These are phyloP conservation scores for Hyphodiscus hymeniophilus DNA, from an alignment of 495 filamentous ascomycete genomes.

Conservation along the genomic window DNA sequence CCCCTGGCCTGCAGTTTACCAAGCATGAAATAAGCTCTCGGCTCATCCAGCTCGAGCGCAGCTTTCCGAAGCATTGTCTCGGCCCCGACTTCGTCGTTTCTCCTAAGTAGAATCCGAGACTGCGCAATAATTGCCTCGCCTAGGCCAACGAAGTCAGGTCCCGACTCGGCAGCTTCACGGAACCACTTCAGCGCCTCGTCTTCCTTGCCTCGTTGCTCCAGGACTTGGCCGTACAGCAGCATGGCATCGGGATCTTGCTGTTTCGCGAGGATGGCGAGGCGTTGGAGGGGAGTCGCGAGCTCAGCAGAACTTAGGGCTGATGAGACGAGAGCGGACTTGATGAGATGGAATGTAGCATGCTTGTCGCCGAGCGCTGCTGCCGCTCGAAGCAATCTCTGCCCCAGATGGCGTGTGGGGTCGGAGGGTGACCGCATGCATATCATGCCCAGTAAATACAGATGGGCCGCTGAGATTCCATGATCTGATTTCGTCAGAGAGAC, in stretches of 20 bases:
- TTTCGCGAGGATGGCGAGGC: conserved; percentile 13
- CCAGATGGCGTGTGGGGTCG: conserved; percentile 1
- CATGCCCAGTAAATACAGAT: conserved; percentile 8
- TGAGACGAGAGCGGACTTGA: conserved; percentile 4
- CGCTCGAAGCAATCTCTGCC: conserved; percentile 9
- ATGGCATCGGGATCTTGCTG: conserved; percentile 18
- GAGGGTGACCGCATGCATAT: conserved; percentile 8
- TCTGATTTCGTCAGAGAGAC: too few species aligned
- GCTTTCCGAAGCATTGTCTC: conserved; percentile 12
- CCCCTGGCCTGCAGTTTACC: conserved; percentile 9
- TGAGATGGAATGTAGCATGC: conserved; percentile 15
- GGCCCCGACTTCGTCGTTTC: conserved; percentile 5
- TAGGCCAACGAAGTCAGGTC: conserved; percentile 9
- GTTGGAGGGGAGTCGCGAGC: conserved; percentile 3
- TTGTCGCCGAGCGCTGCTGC: conserved; percentile 17
- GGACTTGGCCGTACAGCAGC: conserved; percentile 14
- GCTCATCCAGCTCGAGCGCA: conserved; percentile 19
- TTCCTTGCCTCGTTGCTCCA: not conserved
- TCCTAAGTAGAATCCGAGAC: conserved; percentile 6
- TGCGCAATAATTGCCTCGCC: conserved; percentile 15
- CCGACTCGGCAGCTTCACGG: conserved; percentile 9
- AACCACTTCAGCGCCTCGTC: conserved; percentile 15
- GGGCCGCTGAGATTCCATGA: conserved; percentile 7
- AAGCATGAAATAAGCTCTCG: conserved; percentile 18
- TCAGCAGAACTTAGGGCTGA: conserved; percentile 3